Conservation (phyloP, 2,329 filamentous ascomycete genomes). For the Pseudogymnoascus sp. region DNA sequence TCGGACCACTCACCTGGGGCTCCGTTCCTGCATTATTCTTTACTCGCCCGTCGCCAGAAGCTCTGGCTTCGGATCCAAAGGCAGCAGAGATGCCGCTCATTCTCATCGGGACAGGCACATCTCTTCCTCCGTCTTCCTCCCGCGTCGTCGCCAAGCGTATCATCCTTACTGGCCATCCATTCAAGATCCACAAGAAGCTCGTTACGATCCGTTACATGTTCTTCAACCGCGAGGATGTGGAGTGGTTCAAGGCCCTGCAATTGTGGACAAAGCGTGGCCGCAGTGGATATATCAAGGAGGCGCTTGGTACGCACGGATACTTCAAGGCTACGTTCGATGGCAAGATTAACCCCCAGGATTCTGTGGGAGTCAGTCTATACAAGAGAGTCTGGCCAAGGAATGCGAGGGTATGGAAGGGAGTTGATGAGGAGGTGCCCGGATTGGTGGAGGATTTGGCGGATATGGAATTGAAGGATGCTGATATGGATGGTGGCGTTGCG, state of each 20-base stretch:
- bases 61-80: constrained; percentile 35
- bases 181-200: constrained; percentile 96
- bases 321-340: constrained; percentile 98
- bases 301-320: constrained; percentile 94
- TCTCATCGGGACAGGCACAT: constrained; percentile 80
- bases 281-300: constrained; percentile 87
- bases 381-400: constrained; percentile 76
- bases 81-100: constrained; percentile 46
- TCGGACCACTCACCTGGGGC: constrained; percentile 88
- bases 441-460: constrained; percentile 22
- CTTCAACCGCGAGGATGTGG: constrained; percentile 90
- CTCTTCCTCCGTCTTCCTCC: constrained; percentile 64
- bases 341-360: constrained; percentile 91
- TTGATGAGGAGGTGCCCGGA: constrained; percentile 13
- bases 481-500: background rate
- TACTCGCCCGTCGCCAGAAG: constrained; percentile 46
- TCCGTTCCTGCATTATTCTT: constrained; percentile 86
- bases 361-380: constrained; percentile 82
- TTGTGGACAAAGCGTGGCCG: constrained; percentile 88
- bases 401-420: constrained; percentile 36
- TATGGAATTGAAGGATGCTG: constrained; percentile 17
- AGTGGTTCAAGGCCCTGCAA: constrained; percentile 95
- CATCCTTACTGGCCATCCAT: constrained; percentile 90
- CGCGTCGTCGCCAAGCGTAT: constrained; percentile 90
- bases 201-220: constrained; percentile 99